A percentile compares a stretch with the other conserved stretches of the same genome.
These are phyloP conservation scores for Pisolithus thermaeus DNA, from an alignment of 1,284 basidiomycete species.

Conservation along the genomic window DNA sequence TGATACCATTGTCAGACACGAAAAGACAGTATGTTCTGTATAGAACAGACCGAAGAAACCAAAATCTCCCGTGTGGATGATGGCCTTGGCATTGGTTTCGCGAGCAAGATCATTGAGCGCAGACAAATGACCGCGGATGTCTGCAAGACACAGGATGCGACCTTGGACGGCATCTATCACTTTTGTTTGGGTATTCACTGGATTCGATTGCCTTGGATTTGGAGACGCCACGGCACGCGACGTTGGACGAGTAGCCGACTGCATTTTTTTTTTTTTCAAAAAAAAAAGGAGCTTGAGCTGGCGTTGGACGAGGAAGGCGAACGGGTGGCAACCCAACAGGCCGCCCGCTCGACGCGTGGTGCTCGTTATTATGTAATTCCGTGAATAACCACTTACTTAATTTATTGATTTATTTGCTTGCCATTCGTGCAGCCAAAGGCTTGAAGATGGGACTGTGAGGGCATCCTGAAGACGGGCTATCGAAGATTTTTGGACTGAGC, in stretches of 20 bases:
- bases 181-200: conserved; percentile 73
- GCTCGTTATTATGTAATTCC: conserved; percentile 21
- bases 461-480: too few species aligned
- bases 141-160: conserved; percentile 92
- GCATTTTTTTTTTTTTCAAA: conserved; percentile 30
- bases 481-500: not conserved
- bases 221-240: conserved; percentile 53
- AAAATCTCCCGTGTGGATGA: conserved; percentile 99
- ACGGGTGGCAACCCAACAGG: conserved; percentile 1
- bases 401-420: too few species aligned
- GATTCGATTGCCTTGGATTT: conserved; percentile 39
- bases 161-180: conserved; percentile 73
- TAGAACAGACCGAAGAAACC: conserved; percentile 81
- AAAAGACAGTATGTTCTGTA: not conserved
- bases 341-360: not conserved
- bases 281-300: conserved; percentile 4
- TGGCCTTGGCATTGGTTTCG: conserved; percentile 85
- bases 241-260: conserved; percentile 46
- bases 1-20: conserved; percentile 13
- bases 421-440: not conserved
- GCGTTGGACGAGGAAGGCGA: conserved; percentile 11
- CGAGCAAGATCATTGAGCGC: conserved; percentile 87
- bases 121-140: conserved; percentile 86
- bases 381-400: too few species aligned
- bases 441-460: not conserved